Evolutionary conservation across 2,329 filamentous ascomycete genomes (phyloP), one percentile per base, ranked within the genome.

Genomic region (Hortaea sp.): DNA sequence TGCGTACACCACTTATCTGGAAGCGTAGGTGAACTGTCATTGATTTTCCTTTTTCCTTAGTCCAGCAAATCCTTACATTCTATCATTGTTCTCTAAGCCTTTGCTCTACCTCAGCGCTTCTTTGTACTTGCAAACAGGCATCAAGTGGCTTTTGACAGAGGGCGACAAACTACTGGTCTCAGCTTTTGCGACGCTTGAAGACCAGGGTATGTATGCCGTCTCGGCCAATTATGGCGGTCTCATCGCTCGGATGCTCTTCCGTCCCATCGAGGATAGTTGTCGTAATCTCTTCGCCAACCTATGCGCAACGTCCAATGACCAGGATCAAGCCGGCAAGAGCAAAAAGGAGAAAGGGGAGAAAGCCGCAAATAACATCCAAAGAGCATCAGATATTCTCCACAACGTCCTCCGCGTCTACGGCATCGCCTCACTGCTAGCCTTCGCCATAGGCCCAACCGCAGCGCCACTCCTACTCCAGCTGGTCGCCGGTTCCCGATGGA

Each of bases 81-180:
- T 74, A 4, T 73, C 72, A 2, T 76, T 76, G 51, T 87, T 95
- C 61, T 84, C 86, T 49, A 70, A 70, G 7, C 76, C 81, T 1
- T 79, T 94, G 1, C 69, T 92, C 29, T 76, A 76, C 11, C 76
- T 97, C 3, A 84, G 84, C 4, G 74, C 76, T n/a, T 94, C 84
- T 58, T 78, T 97, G 64, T 90, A 88, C 68, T 71, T 88, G 5
- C 92, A 98, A 67, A 89, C 86, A 32, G 68, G 88, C 13, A 79
- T 97, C 58, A 98, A 98, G 66, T 90, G 97, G 63, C 63, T 97
- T 44, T 77, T 98, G 44, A 97, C 92, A 0, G 88, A 97, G 67
- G 92, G 90, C 49, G 92, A 98, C 68, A 88, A 88, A 1, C 78
- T 97, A 55, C 79, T 97, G 42, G 83, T 98, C 52, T 83, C 85